Percentiles rank a stretch among this genome's conserved stretches.
phyloP scores from a whole-genome alignment of 345 rosid genomes.

The Kandelia obovata region DNA sequence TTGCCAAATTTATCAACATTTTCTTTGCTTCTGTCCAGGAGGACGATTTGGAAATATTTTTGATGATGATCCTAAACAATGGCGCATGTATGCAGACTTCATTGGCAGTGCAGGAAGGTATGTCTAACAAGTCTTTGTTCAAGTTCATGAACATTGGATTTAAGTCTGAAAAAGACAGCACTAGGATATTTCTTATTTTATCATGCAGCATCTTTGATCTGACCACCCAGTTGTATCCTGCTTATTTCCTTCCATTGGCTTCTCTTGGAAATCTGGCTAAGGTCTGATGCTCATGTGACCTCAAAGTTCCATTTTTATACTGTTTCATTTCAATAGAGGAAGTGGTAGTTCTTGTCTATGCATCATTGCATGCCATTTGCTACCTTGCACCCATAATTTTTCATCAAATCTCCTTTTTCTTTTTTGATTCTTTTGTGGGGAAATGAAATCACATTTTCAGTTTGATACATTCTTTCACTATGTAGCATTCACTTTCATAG shows the following conservation, averaged over 20 bases:
- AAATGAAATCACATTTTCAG: too few species aligned
- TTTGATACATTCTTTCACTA: too few species aligned
- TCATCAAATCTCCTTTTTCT: too few species aligned
- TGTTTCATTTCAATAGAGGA: too few species aligned
- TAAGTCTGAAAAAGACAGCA: background rate
- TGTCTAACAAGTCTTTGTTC: slow-evolving; percentile 14
- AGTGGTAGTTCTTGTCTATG: background rate
- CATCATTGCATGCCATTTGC: background rate
- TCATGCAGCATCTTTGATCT: slow-evolving; percentile 84
- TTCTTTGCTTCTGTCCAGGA: slow-evolving; percentile 47
- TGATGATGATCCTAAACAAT: slow-evolving; percentile 96
- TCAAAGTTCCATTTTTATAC: too few species aligned
- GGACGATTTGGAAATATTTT: slow-evolving; percentile 88
- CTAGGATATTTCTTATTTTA: slow-evolving; percentile 16
- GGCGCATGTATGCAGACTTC: slow-evolving; percentile 99
- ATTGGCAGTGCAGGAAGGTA: slow-evolving; percentile 98
- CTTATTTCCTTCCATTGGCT: slow-evolving; percentile 82
- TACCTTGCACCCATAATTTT: too few species aligned
- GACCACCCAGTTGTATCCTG: slow-evolving; percentile 81
- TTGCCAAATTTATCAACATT: slow-evolving; percentile 16
- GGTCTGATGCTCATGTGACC: slow-evolving; percentile 33
- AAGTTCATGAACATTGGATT: slow-evolving; percentile 11
- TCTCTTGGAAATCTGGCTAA: slow-evolving; percentile 93
- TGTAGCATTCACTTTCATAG: background rate
- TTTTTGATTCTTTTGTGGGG: too few species aligned